phyloP scores from a whole-genome alignment of 108 stramenopile species.

The Nannochloropsis salina region DNA sequence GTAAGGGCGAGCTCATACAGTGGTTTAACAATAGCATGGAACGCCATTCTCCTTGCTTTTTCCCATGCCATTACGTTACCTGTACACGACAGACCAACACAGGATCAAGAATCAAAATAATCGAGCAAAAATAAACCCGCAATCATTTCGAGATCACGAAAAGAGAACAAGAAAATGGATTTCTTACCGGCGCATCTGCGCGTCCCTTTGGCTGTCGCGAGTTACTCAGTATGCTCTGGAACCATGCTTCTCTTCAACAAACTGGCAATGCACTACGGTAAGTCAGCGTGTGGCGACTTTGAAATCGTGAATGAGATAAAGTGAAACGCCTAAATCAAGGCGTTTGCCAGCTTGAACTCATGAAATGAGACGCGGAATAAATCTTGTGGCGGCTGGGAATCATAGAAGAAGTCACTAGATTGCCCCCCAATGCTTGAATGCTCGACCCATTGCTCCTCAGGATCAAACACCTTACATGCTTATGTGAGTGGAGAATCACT shows the following conservation, averaged over 20 bases:
- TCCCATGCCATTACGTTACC: neutral
- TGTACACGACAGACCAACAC: neutral
- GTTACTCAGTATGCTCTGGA: slow-evolving; percentile 61
- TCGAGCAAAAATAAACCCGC: neutral
- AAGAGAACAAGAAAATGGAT: neutral
- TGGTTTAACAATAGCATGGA: too few species aligned
- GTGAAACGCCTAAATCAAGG: neutral
- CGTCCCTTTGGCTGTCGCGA: slow-evolving; percentile 40
- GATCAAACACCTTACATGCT: too few species aligned
- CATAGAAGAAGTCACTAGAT: too few species aligned
- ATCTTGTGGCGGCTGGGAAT: too few species aligned
- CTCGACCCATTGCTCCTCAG: too few species aligned
- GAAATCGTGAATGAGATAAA: slow-evolving; percentile 40
- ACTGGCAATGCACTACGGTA: slow-evolving; percentile 59
- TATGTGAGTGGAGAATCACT: too few species aligned
- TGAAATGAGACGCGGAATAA: too few species aligned
- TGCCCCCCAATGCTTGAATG: too few species aligned
- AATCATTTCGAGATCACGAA: neutral
- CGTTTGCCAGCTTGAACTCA: too few species aligned
- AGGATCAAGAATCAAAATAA: neutral
- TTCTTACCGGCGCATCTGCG: neutral
- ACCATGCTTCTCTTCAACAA: slow-evolving; percentile 64
- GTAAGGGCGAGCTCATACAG: too few species aligned
- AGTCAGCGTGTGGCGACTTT: slow-evolving; percentile 57
- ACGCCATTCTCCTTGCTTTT: too few species aligned